Evolutionary conservation across 805 yeast genomes (phyloP).

Genomic region (Candida vartiovaarae): DNA sequence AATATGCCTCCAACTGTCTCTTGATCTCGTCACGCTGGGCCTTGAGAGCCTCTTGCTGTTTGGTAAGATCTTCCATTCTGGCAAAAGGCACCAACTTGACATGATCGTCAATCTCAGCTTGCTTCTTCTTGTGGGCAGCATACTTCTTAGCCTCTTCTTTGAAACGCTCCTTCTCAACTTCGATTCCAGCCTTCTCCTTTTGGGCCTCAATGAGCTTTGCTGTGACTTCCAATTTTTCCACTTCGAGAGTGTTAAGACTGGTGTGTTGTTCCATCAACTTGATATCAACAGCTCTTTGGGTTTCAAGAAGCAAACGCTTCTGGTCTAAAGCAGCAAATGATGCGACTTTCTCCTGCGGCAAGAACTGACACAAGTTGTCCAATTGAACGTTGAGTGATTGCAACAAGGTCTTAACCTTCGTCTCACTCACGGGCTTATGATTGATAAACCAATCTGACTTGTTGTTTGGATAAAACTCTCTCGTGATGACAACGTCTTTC

Average conservation of each 20-base stretch:
- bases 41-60: slow-evolving; percentile 15
- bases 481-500: slow-evolving; percentile 34
- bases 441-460: slow-evolving; percentile 51
- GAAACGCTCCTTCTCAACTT: slow-evolving; percentile 29
- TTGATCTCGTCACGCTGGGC: slow-evolving; percentile 23
- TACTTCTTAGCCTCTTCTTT: slow-evolving; percentile 43
- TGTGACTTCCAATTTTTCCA: slow-evolving; percentile 30
- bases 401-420: slow-evolving; percentile 38
- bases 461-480: slow-evolving; percentile 27
- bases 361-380: slow-evolving; percentile 86
- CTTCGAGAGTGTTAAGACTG: slow-evolving; percentile 45
- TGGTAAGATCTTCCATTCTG: slow-evolving; percentile 32
- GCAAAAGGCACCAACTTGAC: slow-evolving; percentile 43
- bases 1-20: slow-evolving; percentile 23
- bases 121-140: slow-evolving; percentile 40
- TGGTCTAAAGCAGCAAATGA: slow-evolving; percentile 81
- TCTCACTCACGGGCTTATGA: slow-evolving; percentile 33
- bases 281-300: slow-evolving; percentile 74
- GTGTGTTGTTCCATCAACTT: slow-evolving; percentile 52
- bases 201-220: slow-evolving; percentile 28
- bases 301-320: slow-evolving; percentile 64
- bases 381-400: slow-evolving; percentile 65
- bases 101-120: slow-evolving; percentile 40
- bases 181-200: slow-evolving; percentile 6
- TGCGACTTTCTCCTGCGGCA: slow-evolving; percentile 93